Evolutionary conservation across 192 early-diverging fungal genomes (phyloP).

Genomic region (Coemansia sp.): DNA sequence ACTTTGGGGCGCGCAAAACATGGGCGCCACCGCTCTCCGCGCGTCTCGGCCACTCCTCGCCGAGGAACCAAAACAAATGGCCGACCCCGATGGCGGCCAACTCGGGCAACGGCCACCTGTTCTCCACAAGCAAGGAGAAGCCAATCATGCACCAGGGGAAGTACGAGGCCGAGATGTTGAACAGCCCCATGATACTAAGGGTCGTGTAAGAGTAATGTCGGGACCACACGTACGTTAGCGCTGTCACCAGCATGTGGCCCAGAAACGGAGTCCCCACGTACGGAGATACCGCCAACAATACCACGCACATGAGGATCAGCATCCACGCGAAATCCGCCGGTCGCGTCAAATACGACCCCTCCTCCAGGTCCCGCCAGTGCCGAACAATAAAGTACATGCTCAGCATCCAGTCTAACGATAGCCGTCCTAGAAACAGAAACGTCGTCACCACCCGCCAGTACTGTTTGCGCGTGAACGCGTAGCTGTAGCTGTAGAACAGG

Average conservation of each 20-base stretch:
- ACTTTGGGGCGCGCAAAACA: conserved; percentile 24
- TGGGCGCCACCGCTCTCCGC: conserved; percentile 55
- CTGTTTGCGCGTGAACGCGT: conserved; percentile 71
- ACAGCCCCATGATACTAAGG: conserved; percentile 88
- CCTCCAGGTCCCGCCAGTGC: conserved; percentile 91
- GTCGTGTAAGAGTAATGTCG: conserved; percentile 86
- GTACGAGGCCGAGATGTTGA: conserved; percentile 89
- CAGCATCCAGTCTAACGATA: conserved; percentile 90
- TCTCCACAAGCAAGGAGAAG: conserved; percentile 76
- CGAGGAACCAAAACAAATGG: conserved; percentile 94
- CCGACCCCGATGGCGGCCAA: conserved; percentile 83
- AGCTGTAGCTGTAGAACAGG: conserved; percentile 76
- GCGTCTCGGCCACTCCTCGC: conserved; percentile 87
- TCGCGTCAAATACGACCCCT: conserved; percentile 85
- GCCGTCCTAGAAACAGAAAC: conserved; percentile 90
- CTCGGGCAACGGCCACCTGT: conserved; percentile 74
- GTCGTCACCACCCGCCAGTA: conserved; percentile 92
- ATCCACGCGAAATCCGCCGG: conserved; percentile 94
- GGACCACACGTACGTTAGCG: conserved; percentile 97
- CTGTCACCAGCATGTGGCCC: conserved; percentile 77
- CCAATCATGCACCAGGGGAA: conserved; percentile 89
- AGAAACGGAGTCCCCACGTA: conserved; percentile 69
- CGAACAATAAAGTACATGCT: conserved; percentile 89
- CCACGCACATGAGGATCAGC: conserved; percentile 65
- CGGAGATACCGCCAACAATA: conserved; percentile 55